Evolutionary conservation across 1,284 basidiomycete species (phyloP).

Genomic region (Cutaneotrichosporon arboriforme): DNA sequence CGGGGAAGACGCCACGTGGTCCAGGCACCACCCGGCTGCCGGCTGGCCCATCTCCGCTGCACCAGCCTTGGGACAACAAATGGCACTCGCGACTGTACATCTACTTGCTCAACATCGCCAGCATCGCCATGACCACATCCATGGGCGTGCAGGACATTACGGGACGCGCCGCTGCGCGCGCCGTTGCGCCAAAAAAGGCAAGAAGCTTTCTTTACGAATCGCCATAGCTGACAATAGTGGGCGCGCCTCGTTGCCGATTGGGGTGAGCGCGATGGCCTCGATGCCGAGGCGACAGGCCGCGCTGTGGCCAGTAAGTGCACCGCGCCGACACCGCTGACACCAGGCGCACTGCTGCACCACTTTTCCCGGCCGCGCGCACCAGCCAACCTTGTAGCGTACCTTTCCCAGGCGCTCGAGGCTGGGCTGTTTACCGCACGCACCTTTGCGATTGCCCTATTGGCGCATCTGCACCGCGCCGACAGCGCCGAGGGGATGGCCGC

Average conservation of each 20-base stretch:
- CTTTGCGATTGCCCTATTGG: slow-evolving; percentile 25
- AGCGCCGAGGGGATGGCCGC: background rate
- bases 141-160: slow-evolving; percentile 10
- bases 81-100: background rate
- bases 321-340: too few species aligned
- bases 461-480: slow-evolving; percentile 15
- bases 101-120: background rate
- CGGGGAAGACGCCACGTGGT: too few species aligned
- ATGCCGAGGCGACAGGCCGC: slow-evolving; percentile 6
- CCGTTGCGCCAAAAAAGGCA: slow-evolving; percentile 13
- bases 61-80: background rate
- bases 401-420: slow-evolving; percentile 22
- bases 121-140: background rate
- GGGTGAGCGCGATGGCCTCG: background rate
- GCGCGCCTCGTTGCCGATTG: slow-evolving; percentile 5
- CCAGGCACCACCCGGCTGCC: slow-evolving; percentile 1
- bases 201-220: background rate
- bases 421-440: slow-evolving; percentile 21
- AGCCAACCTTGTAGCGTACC: slow-evolving; percentile 29
- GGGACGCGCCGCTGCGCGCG: slow-evolving; percentile 14
- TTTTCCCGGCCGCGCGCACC: slow-evolving; percentile 25
- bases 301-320: slow-evolving; percentile 14
- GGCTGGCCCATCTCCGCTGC: too few species aligned
- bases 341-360: slow-evolving; percentile 27
- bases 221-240: slow-evolving; percentile 10